Evolutionary conservation across 805 yeast species (phyloP).

Genomic region (Diddensiella caesifluorescens): DNA sequence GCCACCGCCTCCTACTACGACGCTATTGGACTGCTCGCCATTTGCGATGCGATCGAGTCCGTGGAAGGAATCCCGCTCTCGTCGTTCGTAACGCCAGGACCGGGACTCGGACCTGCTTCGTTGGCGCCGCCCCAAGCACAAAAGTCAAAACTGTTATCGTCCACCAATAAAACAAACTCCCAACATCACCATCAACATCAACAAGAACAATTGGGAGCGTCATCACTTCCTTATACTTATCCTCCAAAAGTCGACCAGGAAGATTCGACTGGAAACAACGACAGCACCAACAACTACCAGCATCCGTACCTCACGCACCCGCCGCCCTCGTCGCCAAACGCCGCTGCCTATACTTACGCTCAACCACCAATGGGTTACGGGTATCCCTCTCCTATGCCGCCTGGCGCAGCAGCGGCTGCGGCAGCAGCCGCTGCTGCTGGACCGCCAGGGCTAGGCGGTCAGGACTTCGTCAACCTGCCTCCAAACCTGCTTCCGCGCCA

Average conservation of each 20-base stretch:
- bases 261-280: no score
- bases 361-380: conserved; percentile 1
- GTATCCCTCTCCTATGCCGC: conserved; percentile 7
- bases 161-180: not conserved
- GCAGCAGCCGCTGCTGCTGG: not conserved
- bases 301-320: conserved; percentile 2
- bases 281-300: not conserved
- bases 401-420: not conserved
- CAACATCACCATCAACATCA: no score
- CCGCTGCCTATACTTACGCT: not conserved
- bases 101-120: conserved; percentile 1
- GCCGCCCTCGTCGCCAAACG: conserved; percentile 2
- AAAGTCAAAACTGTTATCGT: not conserved
- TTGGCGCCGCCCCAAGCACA: not conserved
- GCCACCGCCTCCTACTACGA: conserved; percentile 31
- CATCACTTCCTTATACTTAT: not conserved
- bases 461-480: conserved; percentile 8
- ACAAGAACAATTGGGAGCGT: no score
- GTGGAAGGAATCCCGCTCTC: conserved; percentile 32
- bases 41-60: conserved; percentile 37
- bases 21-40: conserved; percentile 36
- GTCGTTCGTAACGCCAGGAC: conserved; percentile 15
- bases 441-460: conserved; percentile 3
- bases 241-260: not conserved
- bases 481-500: conserved; percentile 7